These are phyloP conservation scores for Boletellus ananiceps DNA, from an alignment of 768 basidiomycete species.

Conservation along the genomic window DNA sequence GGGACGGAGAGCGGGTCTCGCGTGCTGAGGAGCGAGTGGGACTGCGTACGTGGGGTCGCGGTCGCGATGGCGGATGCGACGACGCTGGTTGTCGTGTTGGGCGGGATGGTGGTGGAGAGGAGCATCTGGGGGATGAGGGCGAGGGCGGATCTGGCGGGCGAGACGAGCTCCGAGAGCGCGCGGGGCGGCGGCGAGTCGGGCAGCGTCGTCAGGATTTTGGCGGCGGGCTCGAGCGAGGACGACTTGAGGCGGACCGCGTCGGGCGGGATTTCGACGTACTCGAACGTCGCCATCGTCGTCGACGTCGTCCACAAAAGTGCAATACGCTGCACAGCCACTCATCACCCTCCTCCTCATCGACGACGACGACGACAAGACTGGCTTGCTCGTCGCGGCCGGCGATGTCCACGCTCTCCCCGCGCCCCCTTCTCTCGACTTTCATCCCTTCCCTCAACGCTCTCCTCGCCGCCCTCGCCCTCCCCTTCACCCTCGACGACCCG, in stretches of 20 bases:
- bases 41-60: constrained; percentile 15
- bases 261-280: constrained; percentile 40
- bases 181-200: constrained; percentile 22
- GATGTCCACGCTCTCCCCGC: too few relatives aligned
- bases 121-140: constrained; percentile 41
- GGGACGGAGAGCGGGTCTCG: constrained; percentile 72
- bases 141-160: constrained; percentile 31
- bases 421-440: constrained; percentile 13
- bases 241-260: constrained; percentile 35
- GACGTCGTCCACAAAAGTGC: too few relatives aligned
- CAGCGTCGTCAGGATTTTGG: constrained; percentile 41
- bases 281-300: constrained; percentile 31
- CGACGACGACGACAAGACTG: too few relatives aligned
- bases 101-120: constrained; percentile 8
- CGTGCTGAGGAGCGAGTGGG: constrained; percentile 43
- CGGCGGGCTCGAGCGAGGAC: constrained; percentile 32
- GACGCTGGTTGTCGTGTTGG: constrained; percentile 3
- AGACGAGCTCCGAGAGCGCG: not conserved
- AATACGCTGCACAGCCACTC: too few relatives aligned
- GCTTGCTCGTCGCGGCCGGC: too few relatives aligned
- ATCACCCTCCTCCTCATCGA: too few relatives aligned
- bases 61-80: constrained; percentile 20
- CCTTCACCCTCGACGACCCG: constrained; percentile 45
- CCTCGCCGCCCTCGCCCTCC: constrained; percentile 40
- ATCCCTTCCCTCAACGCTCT: constrained; percentile 41